Conservation (phyloP, 2,329 filamentous ascomycete species). For the Hypoxylon sp. region DNA sequence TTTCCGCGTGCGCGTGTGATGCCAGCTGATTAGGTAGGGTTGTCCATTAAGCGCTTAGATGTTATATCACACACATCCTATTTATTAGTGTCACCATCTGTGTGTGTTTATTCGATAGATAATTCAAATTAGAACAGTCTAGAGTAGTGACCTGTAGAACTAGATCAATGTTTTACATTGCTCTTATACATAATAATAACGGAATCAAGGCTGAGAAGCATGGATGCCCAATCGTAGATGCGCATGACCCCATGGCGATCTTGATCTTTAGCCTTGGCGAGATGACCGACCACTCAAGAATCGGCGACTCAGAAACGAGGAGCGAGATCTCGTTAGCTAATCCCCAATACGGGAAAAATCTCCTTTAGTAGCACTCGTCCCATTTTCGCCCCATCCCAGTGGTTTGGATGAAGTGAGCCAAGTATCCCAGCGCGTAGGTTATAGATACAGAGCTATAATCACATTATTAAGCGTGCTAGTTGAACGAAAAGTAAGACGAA, state of each 20-base stretch:
- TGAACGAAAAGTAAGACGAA: constrained; percentile 15
- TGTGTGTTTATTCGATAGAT: constrained; percentile 12
- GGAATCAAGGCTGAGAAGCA: constrained; percentile 9
- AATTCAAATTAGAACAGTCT: not conserved
- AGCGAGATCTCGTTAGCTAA: constrained; percentile 19
- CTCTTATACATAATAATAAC: constrained; percentile 6
- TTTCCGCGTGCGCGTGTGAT: constrained; percentile 21
- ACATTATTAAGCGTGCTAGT: constrained; percentile 20
- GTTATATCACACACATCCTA: constrained; percentile 14
- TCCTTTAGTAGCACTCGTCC: constrained; percentile 11
- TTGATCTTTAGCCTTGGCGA: constrained; percentile 40
- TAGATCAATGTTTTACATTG: constrained; percentile 2
- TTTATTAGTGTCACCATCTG: not conserved
- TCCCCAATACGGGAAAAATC: constrained; percentile 20
- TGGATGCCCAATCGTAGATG: constrained; percentile 25
- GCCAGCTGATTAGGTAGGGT: constrained; percentile 24
- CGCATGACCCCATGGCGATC: constrained; percentile 38
- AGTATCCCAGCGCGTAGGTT: constrained; percentile 14
- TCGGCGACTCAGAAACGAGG: constrained; percentile 11
- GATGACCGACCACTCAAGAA: constrained; percentile 25
- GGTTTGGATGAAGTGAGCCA: constrained; percentile 32
- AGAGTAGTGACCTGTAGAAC: not conserved
- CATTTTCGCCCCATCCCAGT: constrained; percentile 27
- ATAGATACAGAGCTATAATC: constrained; percentile 26
- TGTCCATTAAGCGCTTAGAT: constrained; percentile 20